phyloP scores from a whole-genome alignment of 2,329 filamentous ascomycete genomes.

The Huntiella abstrusa region DNA sequence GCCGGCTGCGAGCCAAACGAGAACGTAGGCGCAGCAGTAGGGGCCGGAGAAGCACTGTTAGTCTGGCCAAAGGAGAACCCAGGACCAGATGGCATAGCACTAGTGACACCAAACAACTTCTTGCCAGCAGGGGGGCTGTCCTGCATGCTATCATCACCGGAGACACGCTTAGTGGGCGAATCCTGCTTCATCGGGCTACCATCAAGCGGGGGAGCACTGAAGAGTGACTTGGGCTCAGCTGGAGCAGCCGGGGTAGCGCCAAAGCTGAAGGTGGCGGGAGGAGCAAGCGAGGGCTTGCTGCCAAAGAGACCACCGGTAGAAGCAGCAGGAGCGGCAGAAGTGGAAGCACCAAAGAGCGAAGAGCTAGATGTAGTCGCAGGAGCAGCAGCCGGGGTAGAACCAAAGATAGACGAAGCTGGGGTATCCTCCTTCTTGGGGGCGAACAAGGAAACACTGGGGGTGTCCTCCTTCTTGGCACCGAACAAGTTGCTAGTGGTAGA shows the following conservation, averaged over 20 bases:
- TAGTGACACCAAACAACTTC: slow-evolving; percentile 12
- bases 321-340: slow-evolving; percentile 1
- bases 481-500: slow-evolving; percentile 14
- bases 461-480: slow-evolving; percentile 5
- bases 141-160: slow-evolving; percentile 7
- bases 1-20: slow-evolving; percentile 17
- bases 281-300: slow-evolving; percentile 7
- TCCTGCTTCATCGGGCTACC: slow-evolving; percentile 27
- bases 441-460: slow-evolving; percentile 14
- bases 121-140: slow-evolving; percentile 13
- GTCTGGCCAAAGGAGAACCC: slow-evolving; percentile 20
- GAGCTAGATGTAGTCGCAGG: slow-evolving; percentile 4
- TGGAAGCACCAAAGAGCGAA: slow-evolving; percentile 11
- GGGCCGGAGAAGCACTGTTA: slow-evolving; percentile 13
- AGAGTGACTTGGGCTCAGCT: slow-evolving; percentile 19
- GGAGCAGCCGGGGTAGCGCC: not conserved
- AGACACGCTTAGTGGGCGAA: slow-evolving; percentile 9
- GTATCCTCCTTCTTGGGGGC: slow-evolving; percentile 4
- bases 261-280: slow-evolving; percentile 8
- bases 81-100: slow-evolving; percentile 11
- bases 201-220: slow-evolving; percentile 21
- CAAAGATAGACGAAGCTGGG: slow-evolving; percentile 9
- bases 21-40: slow-evolving; percentile 16
- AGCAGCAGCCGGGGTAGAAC: not conserved
- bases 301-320: slow-evolving; percentile 17